Percentiles rank a stretch among this genome's conserved stretches.
Evolutionary conservation across 2,329 filamentous ascomycete genomes (phyloP).

Genomic region (Cephalotrichum gorgonifer): DNA sequence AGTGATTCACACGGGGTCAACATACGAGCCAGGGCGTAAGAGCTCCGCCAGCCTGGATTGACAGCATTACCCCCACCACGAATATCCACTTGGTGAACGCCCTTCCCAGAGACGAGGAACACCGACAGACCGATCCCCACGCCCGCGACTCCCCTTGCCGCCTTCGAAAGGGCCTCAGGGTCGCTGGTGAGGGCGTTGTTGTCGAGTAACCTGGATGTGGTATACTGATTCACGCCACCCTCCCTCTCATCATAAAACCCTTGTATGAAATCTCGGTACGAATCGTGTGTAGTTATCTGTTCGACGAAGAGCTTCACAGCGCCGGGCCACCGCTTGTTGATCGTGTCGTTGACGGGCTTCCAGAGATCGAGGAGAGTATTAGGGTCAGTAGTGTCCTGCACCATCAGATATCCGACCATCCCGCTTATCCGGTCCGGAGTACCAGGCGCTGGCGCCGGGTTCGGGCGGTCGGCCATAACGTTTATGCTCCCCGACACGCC

Average conservation of each 20-base stretch:
- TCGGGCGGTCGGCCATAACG: no score
- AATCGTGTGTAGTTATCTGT: no score
- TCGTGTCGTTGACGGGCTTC: not conserved
- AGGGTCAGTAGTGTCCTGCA: not conserved
- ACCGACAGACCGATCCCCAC: not conserved
- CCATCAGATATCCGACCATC: conserved; percentile 13
- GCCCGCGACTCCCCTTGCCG: not conserved
- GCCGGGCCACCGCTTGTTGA: not conserved
- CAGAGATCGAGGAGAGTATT: not conserved
- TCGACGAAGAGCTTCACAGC: not conserved
- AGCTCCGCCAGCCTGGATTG: conserved; percentile 12
- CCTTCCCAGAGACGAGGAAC: conserved; percentile 12
- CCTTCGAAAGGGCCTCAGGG: not conserved
- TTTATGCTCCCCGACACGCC: no score
- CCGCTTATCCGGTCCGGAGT: conserved; percentile 23
- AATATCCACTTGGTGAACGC: conserved; percentile 10
- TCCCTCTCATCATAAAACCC: conserved; percentile 6
- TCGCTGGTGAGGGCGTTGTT: not conserved
- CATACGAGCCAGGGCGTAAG: not conserved
- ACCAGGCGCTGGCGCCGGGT: no score
- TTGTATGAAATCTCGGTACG: no score
- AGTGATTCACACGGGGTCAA: no score
- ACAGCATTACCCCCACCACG: conserved; percentile 12
- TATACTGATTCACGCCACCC: conserved; percentile 6
- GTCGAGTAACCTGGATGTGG: not conserved